A percentile compares a stretch with the other conserved stretches of the same genome.
phyloP scores from a whole-genome alignment of 169 alveolate genomes.

The Besnoitia besnoiti region DNA sequence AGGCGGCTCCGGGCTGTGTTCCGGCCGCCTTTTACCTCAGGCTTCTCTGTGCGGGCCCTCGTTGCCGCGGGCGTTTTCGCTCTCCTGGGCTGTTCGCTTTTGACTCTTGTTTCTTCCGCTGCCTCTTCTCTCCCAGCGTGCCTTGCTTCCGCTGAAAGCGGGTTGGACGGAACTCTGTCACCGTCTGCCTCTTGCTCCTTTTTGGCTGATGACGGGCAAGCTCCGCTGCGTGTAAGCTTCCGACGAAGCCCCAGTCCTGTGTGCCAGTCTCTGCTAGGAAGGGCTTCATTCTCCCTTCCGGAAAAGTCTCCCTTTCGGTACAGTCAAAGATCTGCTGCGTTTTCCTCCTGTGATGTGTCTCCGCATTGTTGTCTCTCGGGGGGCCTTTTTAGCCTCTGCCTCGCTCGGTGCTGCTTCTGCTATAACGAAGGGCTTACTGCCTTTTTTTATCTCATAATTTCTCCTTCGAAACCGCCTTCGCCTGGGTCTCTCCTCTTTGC shows the following conservation, averaged over 20 bases:
- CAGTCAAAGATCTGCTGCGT: no score
- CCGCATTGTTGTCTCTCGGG: no score
- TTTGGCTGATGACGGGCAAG: background rate
- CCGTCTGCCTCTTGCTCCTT: background rate
- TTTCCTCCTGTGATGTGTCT: no score
- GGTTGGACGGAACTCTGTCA: background rate
- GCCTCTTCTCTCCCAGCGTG: background rate
- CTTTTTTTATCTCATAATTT: no score
- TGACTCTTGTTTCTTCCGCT: background rate
- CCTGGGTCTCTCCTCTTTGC: no score
- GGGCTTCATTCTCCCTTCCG: no score
- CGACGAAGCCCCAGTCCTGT: background rate
- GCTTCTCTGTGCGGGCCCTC: background rate
- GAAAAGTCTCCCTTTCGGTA: no score
- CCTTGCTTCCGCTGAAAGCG: background rate
- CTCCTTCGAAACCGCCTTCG: no score
- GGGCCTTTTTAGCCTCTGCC: no score
- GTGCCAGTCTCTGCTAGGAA: background rate
- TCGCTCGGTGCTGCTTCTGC: no score
- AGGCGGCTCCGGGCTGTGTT: background rate
- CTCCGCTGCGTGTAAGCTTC: background rate
- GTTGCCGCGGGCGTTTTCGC: background rate
- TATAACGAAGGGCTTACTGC: no score
- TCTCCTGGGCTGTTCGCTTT: background rate
- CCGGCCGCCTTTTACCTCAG: no score